Conservation (phyloP, 306 rosid species). For the Glycine soja region DNA sequence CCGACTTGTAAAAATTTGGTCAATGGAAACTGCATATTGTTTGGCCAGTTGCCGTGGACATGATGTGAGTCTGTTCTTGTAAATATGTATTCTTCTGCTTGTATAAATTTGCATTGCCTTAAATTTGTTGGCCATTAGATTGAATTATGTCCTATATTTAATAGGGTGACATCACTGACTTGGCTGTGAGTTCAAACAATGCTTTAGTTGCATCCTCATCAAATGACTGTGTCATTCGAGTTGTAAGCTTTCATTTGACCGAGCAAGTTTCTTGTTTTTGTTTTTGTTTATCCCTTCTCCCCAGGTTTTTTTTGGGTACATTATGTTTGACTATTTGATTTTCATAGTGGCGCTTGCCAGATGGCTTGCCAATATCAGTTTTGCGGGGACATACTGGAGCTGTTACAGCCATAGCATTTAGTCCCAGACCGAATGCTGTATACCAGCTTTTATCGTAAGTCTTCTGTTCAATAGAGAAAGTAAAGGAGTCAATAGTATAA, state of each 20-base stretch:
- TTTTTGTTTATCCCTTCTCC: conserved; percentile 37
- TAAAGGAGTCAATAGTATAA: conserved; percentile 33
- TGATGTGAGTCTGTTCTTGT: conserved; percentile 69
- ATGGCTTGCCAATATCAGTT: conserved; percentile 94
- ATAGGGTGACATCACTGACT: conserved; percentile 98
- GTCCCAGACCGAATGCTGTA: conserved; percentile 83
- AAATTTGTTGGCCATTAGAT: conserved; percentile 35
- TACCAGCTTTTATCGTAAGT: conserved; percentile 98
- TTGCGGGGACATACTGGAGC: conserved; percentile 98
- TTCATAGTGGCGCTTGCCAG: conserved; percentile 95
- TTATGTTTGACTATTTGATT: conserved; percentile 46
- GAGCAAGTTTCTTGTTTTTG: conserved; percentile 17
- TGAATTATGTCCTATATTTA: conserved; percentile 47
- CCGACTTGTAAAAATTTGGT: conserved; percentile 97
- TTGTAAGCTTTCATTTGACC: conserved; percentile 68
- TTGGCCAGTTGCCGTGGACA: conserved; percentile 99
- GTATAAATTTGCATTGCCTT: conserved; percentile 33
- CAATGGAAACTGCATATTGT: conserved; percentile 97
- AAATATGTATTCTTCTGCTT: conserved; percentile 30
- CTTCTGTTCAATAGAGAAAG: conserved; percentile 33
- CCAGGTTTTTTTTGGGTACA: conserved; percentile 34
- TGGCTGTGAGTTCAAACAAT: conserved; percentile 98
- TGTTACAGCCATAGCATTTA: conserved; percentile 98
- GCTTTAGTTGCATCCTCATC: conserved; percentile 97
- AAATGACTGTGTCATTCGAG: conserved; percentile 93